phyloP scores from a whole-genome alignment of 148 eudicot species.

The Rhododendron simsii region DNA sequence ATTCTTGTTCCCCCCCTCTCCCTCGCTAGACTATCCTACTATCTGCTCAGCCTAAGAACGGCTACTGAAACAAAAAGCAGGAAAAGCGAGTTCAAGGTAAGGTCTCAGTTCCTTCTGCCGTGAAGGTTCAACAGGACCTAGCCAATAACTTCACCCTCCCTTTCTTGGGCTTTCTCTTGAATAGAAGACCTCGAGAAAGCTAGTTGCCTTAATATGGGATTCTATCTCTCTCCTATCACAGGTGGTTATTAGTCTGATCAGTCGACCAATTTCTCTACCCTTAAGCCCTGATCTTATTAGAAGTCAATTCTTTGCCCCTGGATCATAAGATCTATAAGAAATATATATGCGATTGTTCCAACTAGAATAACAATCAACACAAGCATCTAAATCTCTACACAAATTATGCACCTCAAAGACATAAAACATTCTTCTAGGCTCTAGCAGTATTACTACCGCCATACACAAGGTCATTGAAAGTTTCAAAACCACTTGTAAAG shows the following conservation, averaged over 20 bases:
- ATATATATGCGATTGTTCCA: background rate
- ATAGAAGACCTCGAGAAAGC: background rate
- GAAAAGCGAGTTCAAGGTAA: background rate
- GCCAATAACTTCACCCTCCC: background rate
- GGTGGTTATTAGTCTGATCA: background rate
- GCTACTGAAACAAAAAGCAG: too few species aligned
- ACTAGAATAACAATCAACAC: background rate
- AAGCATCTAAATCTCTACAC: conserved; percentile 1
- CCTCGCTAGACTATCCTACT: background rate
- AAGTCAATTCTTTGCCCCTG: background rate
- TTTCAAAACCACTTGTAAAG: background rate
- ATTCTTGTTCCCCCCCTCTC: background rate
- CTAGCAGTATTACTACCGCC: background rate
- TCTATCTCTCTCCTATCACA: background rate
- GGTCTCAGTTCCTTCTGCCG: background rate
- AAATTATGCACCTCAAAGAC: background rate
- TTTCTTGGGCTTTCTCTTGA: background rate
- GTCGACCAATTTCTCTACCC: background rate
- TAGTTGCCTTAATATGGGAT: background rate
- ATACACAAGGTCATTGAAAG: background rate
- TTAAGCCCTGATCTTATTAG: background rate
- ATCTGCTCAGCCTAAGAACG: too few species aligned
- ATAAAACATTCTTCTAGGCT: background rate
- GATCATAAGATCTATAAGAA: background rate
- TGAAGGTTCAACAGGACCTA: background rate